These are phyloP conservation scores for Cercophora scortea DNA, from an alignment of 495 filamentous ascomycete species.

Conservation along the genomic window DNA sequence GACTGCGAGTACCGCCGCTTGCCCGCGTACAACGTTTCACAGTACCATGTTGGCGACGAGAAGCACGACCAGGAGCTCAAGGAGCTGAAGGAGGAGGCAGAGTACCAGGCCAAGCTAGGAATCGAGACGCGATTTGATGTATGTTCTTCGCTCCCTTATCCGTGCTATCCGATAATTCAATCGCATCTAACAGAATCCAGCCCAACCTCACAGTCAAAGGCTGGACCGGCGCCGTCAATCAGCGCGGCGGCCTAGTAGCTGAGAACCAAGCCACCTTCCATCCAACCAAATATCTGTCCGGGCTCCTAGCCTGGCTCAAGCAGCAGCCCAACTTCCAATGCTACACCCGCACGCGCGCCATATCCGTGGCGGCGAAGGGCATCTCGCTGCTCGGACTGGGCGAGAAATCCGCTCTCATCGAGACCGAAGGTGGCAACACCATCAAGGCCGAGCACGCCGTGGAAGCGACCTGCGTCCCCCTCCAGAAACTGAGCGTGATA, in stretches of 20 bases:
- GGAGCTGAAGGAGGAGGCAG: slow-evolving; percentile 31
- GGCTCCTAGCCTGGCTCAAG: slow-evolving; percentile 41
- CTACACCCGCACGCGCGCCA: slow-evolving; percentile 43
- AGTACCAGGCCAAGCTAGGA: slow-evolving; percentile 33
- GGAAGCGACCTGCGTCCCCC: slow-evolving; percentile 48
- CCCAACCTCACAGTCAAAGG: slow-evolving; percentile 31
- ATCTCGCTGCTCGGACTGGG: slow-evolving; percentile 26
- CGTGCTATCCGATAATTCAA: too few relatives aligned
- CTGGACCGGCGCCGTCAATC: slow-evolving; percentile 40
- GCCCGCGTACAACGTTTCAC: slow-evolving; percentile 36
- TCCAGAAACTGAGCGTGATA: slow-evolving; percentile 46
- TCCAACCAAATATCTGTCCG: slow-evolving; percentile 47
- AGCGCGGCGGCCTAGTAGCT: slow-evolving; percentile 41
- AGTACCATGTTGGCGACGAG: slow-evolving; percentile 22
- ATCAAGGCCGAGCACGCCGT: slow-evolving; percentile 41
- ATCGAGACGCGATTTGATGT: slow-evolving; percentile 33
- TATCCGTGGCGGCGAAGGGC: slow-evolving; percentile 39
- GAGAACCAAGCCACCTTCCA: slow-evolving; percentile 50
- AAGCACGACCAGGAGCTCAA: slow-evolving; percentile 33
- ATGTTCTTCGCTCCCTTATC: background rate
- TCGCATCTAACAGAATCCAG: background rate
- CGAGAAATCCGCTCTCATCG: slow-evolving; percentile 31
- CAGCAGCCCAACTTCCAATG: slow-evolving; percentile 45
- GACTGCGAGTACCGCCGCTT: slow-evolving; percentile 49
- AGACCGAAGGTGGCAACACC: slow-evolving; percentile 37